Evolutionary conservation across 1,284 basidiomycete species (phyloP), one percentile per base, ranked within the genome.

Genomic region (Melanopsichium pennsylvanicum): DNA sequence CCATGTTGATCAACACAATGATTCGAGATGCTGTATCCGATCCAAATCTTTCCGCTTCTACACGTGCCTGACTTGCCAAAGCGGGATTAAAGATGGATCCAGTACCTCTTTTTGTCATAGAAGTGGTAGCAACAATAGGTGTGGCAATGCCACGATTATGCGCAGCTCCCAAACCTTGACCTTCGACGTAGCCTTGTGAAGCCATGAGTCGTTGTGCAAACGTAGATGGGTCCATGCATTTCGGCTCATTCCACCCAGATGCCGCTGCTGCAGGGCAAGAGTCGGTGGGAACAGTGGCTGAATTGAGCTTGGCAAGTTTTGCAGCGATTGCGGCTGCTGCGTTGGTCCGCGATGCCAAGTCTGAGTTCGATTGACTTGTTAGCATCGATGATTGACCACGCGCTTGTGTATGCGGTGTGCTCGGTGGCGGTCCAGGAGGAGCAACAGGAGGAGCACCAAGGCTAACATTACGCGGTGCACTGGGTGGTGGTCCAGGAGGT

Each of bases 161-260:
- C 12, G 70, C 67, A 0, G 75, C 63, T n/a, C 78, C 78, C 5
- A 80, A 41, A 9, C 76, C 78, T 42, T 62, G 50, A 9, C 78
- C 76, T 18, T 70, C 32, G n/a, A 52, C 45, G 55, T 75, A 71
- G 23, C 78, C 78, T 35, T 73, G 60, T 46, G 56, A 42, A 0
- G 47, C 35, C 76, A 80, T 75, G 11, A 79, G 54, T 3, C 77
- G 70, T 11, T 43, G 37, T 0, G 74, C 77, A 29, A 79, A 78
- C 18, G 58, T 54, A 0, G 36, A 6, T 15, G 41, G 36, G 16
- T 60, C 50, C 5, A 32, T n/a, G n/a, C n/a, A n/a, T n/a, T n/a
- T n/a, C n/a, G n/a, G n/a, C n/a, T n/a, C n/a, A n/a, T n/a, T n/a
- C n/a, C n/a, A n/a, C n/a, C n/a, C n/a, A n/a, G n/a, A n/a, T n/a